These are phyloP conservation scores for Berkeleyomyces basicola DNA, from an alignment of 2,329 filamentous ascomycete genomes.

Conservation along the genomic window DNA sequence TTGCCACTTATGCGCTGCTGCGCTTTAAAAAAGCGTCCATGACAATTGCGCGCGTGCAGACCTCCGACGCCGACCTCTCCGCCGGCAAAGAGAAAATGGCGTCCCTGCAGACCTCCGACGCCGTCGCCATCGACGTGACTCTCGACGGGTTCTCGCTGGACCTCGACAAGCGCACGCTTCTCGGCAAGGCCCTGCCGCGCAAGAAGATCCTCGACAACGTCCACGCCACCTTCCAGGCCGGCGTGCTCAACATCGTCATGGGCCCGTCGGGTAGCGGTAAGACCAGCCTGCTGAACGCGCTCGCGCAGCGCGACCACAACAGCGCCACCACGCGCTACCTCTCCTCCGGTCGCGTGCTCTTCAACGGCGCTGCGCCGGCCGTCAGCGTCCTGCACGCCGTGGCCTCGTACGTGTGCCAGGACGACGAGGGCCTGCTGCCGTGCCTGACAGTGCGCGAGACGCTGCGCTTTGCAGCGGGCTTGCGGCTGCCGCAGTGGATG, in stretches of 20 bases:
- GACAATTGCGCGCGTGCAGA: constrained; percentile 47
- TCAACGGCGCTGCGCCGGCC: constrained; percentile 53
- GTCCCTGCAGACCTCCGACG: constrained; percentile 31
- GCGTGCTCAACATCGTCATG: constrained; percentile 61
- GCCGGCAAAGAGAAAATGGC: constrained; percentile 55
- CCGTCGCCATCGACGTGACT: constrained; percentile 46
- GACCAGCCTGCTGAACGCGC: constrained; percentile 55
- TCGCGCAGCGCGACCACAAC: constrained; percentile 50
- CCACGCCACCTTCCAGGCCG: constrained; percentile 48
- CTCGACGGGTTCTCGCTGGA: constrained; percentile 47
- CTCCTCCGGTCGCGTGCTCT: constrained; percentile 44
- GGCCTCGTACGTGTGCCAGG: constrained; percentile 62
- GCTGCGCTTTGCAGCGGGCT: constrained; percentile 50
- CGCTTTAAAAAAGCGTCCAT: constrained; percentile 51
- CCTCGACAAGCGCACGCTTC: constrained; percentile 42
- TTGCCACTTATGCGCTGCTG: constrained; percentile 43
- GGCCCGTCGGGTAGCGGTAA: constrained; percentile 65
- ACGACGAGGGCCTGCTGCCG: constrained; percentile 58
- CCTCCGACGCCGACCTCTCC: constrained; percentile 38
- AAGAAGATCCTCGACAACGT: constrained; percentile 52
- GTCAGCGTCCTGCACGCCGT: constrained; percentile 53
- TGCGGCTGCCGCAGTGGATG: constrained; percentile 57
- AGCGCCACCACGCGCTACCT: constrained; percentile 45
- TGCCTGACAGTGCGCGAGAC: constrained; percentile 64
- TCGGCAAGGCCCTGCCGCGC: constrained; percentile 33